Base-by-base conservation (phyloP, 1,284 basidiomycete genomes). In the Chalciporus piperatoides region DNA sequence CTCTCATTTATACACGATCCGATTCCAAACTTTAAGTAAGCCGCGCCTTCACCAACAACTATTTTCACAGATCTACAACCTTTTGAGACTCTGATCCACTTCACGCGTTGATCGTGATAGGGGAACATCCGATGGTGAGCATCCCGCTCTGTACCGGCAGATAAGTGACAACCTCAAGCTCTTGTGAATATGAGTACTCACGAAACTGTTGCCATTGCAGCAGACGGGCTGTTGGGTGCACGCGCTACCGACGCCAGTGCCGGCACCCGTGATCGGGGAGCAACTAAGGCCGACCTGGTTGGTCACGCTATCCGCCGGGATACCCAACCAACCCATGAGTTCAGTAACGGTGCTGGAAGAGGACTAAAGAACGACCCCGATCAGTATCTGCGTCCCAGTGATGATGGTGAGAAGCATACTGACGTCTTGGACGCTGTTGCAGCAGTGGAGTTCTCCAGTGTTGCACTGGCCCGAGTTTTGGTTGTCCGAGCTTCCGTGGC, bases 141-240 rank as follows among this genome's bases (percentile, higher is more conserved):
- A 50, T 25, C 30, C 58, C 56, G 9, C 17, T 36, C 57, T 56
- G 19, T 8, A 30, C 25, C 9, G 7, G 21, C 17, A 56, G 40
- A 27, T 11, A 14, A 19, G 12, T 6, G 14, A 11, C 12, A 24
- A 12, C 10, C 6, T 24, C 2, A 14, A 10, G 1, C 33, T 37
- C 28, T 28, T 12, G 28, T 5, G 4, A 19, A 28, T 11, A 23
- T 2, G 1, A 11, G 1, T 6, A 55, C 61, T 48, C 15, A 63
- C 59, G 8, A 46, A 54, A 2, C 5, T 33, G 17, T 63, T 38
- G 4, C 51, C 52, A n/a, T 32, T 49, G 37, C 59, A 62, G 41
- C 57, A 61, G 12, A 51, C 49, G 2, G 61, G 45, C 41, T 61
- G 45, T 7, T 42, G 32, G 7, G 17, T 21, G 36, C 59, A 63